Evolutionary conservation across 257 asterid genomes (phyloP), one percentile per base, ranked within the genome.

Genomic region (Euphrasia confusa): DNA sequence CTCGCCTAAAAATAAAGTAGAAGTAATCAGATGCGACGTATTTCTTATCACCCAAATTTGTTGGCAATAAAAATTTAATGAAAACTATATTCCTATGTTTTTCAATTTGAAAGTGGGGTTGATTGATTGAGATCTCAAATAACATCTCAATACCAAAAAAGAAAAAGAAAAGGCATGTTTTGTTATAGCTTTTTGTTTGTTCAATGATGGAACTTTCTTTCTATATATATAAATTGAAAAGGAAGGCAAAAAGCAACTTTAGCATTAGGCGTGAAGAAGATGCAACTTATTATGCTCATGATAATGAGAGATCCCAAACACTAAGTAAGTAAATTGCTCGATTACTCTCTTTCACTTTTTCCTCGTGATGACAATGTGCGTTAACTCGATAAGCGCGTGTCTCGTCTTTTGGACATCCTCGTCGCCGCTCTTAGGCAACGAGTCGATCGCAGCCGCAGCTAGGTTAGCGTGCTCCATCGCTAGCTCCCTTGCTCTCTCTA

Each of bases 351-450:
- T 45, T 45, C 17, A 83, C 76, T 89, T 92, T 37, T 84, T 81
- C 79, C 99, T 78, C 59, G 87, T 76, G 75, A 89, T 80, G 68
- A 92, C 99, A 72, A 83, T 82, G 10, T 83, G 83, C n/a, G 96
- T 79, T 70, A 92, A 71, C 63, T 89, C 95, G 58, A 86, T 69
- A 56, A 92, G 96, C 1, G 99, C 97, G 44, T 83, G 75, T 70
- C 99, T 89, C 64, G 99, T 80, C 68, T 72, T 81, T 70, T 82
- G 81, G 39, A 92, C 96, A 66, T 77, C 81, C 76, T 79, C 85
- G 28, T 89, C 94, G 17, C 79, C 74, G n/a, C 71, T 86, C 59
- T 77, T 83, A 0, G 97, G 99, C 5, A 92, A 74, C 56, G 91
- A 75, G 44, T 74, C 78, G 6, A 92, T 79, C 5, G 95, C 96